Conservation (phyloP, 2,329 filamentous ascomycete species). For the Teratosphaeriaceae sp. region DNA sequence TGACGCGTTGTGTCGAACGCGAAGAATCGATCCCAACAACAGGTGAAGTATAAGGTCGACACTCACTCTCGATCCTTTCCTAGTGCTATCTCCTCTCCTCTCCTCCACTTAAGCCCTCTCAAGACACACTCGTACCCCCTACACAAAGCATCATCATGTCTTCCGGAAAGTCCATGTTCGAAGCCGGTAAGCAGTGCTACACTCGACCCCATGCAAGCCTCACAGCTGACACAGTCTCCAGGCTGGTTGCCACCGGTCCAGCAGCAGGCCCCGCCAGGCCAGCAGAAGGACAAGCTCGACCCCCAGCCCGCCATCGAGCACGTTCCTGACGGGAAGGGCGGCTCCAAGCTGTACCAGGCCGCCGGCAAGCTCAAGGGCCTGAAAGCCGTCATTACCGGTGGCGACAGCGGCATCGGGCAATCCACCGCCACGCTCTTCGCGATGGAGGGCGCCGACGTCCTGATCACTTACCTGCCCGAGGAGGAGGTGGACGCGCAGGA, state of each 20-base stretch:
- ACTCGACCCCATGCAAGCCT: not conserved
- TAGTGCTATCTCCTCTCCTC: not conserved
- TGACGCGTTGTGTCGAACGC: too few species aligned
- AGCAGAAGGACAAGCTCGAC: constrained; percentile 47
- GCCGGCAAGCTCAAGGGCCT: constrained; percentile 70
- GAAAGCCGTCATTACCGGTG: constrained; percentile 73
- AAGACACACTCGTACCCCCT: not conserved
- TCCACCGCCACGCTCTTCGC: constrained; percentile 71
- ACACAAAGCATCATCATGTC: constrained; percentile 11
- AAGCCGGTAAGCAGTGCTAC: not conserved
- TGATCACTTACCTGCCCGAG: constrained; percentile 67
- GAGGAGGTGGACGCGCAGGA: constrained; percentile 71
- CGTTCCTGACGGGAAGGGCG: constrained; percentile 61
- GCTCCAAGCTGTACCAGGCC: constrained; percentile 63
- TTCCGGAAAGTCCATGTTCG: constrained; percentile 18
- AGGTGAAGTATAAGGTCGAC: too few species aligned
- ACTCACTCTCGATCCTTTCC: too few species aligned
- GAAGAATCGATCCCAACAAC: too few species aligned
- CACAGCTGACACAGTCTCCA: constrained; percentile 11
- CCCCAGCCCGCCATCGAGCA: constrained; percentile 56
- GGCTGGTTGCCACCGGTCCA: constrained; percentile 22
- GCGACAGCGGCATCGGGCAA: constrained; percentile 72
- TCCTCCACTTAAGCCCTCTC: not conserved
- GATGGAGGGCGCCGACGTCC: constrained; percentile 68
- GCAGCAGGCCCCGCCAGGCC: constrained; percentile 48